Evolutionary conservation across 768 basidiomycete genomes (phyloP).

Genomic region (Artomyces pyxidatus): DNA sequence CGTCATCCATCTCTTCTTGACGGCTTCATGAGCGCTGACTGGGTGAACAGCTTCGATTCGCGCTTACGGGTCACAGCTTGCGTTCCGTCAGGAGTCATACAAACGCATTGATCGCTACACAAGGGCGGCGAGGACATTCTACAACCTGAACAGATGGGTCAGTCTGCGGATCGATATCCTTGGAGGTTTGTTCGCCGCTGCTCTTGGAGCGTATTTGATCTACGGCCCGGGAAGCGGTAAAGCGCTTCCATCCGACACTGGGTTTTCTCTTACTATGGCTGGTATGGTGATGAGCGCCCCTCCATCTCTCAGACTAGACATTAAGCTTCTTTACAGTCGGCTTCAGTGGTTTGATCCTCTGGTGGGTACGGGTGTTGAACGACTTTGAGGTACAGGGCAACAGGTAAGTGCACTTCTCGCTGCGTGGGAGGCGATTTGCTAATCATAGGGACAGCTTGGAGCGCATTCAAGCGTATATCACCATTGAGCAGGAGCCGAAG

Average conservation of each 20-base stretch:
- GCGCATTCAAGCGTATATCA: slow-evolving; percentile 45
- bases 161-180: slow-evolving; percentile 46
- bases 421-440: background rate
- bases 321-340: slow-evolving; percentile 27
- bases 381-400: slow-evolving; percentile 33
- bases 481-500: slow-evolving; percentile 46
- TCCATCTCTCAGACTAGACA: background rate
- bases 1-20: slow-evolving; percentile 2
- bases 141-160: slow-evolving; percentile 45
- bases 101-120: slow-evolving; percentile 40
- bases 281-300: slow-evolving; percentile 18
- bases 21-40: background rate
- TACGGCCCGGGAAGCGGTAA: slow-evolving; percentile 31
- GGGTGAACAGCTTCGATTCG: slow-evolving; percentile 34
- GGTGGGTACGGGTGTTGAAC: slow-evolving; percentile 38
- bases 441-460: slow-evolving; percentile 29
- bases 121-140: slow-evolving; percentile 34
- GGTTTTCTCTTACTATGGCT: slow-evolving; percentile 35
- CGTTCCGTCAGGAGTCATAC: slow-evolving; percentile 34
- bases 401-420: slow-evolving; percentile 15
- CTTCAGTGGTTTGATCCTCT: slow-evolving; percentile 50
- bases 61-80: slow-evolving; percentile 45
- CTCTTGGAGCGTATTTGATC: slow-evolving; percentile 43
- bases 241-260: slow-evolving; percentile 30
- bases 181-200: slow-evolving; percentile 42